Evolutionary conservation across 352 stramenopile genomes (phyloP), one percentile per base, ranked within the genome.

Genomic region (Peronosclerospora sorghi): DNA sequence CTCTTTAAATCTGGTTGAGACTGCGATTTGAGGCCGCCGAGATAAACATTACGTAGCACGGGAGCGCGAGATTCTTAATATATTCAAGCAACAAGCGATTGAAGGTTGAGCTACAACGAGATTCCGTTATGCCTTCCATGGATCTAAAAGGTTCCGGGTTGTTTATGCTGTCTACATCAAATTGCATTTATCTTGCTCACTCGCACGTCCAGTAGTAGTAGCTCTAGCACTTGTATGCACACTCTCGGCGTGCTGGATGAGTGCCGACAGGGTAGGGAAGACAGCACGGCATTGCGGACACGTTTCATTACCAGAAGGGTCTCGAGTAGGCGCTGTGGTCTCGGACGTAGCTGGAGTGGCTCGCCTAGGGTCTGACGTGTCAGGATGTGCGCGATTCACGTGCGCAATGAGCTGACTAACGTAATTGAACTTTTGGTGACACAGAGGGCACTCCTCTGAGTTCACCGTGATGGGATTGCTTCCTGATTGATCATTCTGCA

Each of bases 321-420:
- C 17, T 10, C 38, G 29, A 9, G 48, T 8, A 35, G 45, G 27
- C 0, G 53, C 9, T 19, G 54, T 17, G 9, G 54, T 26, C 34
- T 51, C 38, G 12, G 45, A 48, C 8, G 43, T 32, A 17, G 43
- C n/a, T 30, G 40, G 13, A 23, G 54, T 43, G 23, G 35, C 12
- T 32, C 36, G 29, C 32, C 45, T 51, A 1, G 41, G 17, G 29
- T 49, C 38, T 1, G 42, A 46, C 5, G 51, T 23, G 29, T 89
- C 77, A 7, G 73, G 70, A 46, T 89, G 77, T 8, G 56, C 62
- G 9, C 65, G 65, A 57, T 86, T 86, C 35, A 86, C 72, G 49
- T 89, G 77, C 4, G 68, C 70, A 40, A 89, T 78, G 17, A 89
- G 50, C 32, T 85, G 73, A 43, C 62, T 72, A 7, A 85, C 73